Conservation (phyloP, 2,329 filamentous ascomycete species). For the Aurifilum marmelostoma region DNA sequence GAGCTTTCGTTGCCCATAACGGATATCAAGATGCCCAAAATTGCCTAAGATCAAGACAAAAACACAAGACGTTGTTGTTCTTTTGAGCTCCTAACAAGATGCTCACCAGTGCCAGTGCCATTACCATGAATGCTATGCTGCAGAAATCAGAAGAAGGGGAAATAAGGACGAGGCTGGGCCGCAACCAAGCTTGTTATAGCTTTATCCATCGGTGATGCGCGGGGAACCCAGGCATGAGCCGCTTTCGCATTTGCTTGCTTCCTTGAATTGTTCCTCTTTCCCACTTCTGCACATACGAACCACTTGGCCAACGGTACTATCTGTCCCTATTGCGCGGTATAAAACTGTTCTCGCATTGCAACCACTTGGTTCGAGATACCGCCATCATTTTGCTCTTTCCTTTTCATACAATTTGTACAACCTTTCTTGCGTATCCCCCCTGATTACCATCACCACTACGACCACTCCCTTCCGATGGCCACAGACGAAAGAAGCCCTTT, state of each 20-base stretch:
- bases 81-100: conserved; percentile 7
- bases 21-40: not conserved
- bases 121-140: conserved; percentile 7
- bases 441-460: not conserved
- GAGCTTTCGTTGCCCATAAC: not conserved
- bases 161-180: not conserved
- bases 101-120: not conserved
- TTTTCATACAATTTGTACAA: conserved; percentile 12
- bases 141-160: not conserved
- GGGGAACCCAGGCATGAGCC: not conserved
- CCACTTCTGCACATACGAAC: conserved; percentile 4
- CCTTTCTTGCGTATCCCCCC: not conserved
- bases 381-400: conserved; percentile 13
- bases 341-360: not conserved
- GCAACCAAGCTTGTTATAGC: not conserved
- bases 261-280: too few relatives aligned
- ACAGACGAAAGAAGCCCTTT: too few relatives aligned
- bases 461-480: too few relatives aligned
- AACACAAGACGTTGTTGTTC: not conserved
- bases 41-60: not conserved
- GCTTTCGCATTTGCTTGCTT: not conserved
- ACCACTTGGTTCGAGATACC: conserved; percentile 27
- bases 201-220: not conserved
- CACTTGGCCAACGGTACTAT: conserved; percentile 22
- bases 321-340: conserved; percentile 14